Base-by-base conservation (phyloP, 2,329 filamentous ascomycete genomes). In the Colletotrichum sidae region DNA sequence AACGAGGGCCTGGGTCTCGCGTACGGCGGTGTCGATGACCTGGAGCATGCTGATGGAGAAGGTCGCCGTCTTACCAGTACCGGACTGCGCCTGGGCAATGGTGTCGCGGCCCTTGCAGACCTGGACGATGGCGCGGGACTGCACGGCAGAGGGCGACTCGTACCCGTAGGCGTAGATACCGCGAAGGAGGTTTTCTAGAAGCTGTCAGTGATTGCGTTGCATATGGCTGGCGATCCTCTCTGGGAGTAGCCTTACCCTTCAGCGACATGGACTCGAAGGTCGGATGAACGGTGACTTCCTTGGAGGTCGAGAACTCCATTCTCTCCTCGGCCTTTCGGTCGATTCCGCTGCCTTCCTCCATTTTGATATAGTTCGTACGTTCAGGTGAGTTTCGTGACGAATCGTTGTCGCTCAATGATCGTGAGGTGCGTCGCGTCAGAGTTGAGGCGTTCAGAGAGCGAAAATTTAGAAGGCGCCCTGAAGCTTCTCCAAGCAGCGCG, bases 31-130 rank as follows among this genome's bases (percentile, higher is more conserved):
- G 76, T 97, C 94, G 81, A 97, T 97, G 74, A 97, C 92, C 78
- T 97, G 94, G 52, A 97, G 90, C 82, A 97, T 96, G 78, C 92
- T 96, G 80, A 97, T 97, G 54, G 94, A 95, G 80, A 97, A 97
- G 41, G 94, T 97, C 38, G 94, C 94, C 3, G 94, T 97, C 85
- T 97, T 97, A 84, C 94, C 94, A 57, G 94, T 97, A 80, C 94
- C 94, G 50, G 95, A 97, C 80, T 98, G 96, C 17, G 96, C 96
- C 78, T 99, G 96, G 15, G 96, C 96, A 76, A 99, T 99, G 68
- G 96, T 98, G 79, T 99, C 96, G 80, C 96, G 93, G 70, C 96
- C 96, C 82, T 98, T 98, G 88, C 96, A 99, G 75, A 99, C 92
- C 82, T 98, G 96, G 54, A 99, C 96, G 75, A 99, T 99, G 57